Evolutionary conservation across 768 basidiomycete species (phyloP).

Genomic region (Asterophora lycoperdoides): DNA sequence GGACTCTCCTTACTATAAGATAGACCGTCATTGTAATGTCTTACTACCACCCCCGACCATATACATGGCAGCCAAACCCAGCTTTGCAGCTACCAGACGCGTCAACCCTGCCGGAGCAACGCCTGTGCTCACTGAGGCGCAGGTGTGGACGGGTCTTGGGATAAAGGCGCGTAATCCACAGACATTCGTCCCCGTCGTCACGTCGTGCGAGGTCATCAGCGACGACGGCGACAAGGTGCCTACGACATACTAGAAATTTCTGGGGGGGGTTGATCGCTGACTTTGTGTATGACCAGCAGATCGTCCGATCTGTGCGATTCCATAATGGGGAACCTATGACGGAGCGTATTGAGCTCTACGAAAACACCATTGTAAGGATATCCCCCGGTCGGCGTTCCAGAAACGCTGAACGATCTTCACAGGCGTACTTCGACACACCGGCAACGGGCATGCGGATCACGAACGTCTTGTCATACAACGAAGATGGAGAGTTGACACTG

Average conservation of each 20-base stretch:
- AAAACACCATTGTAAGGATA: slow-evolving; percentile 21
- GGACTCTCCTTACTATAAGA: neutral
- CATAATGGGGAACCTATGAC: slow-evolving; percentile 10
- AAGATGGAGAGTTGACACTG: slow-evolving; percentile 18
- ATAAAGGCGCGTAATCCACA: slow-evolving; percentile 24
- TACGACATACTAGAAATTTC: neutral
- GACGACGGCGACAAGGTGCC: slow-evolving; percentile 21
- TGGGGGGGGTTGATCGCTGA: neutral
- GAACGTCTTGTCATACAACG: slow-evolving; percentile 24
- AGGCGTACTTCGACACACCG: slow-evolving; percentile 25
- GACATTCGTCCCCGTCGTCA: slow-evolving; percentile 21
- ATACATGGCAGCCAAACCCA: slow-evolving; percentile 4
- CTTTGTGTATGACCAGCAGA: slow-evolving; percentile 2
- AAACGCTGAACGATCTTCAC: neutral
- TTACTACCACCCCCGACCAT: too few species aligned
- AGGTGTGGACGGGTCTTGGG: slow-evolving; percentile 26
- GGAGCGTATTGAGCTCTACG: slow-evolving; percentile 21
- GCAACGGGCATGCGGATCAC: slow-evolving; percentile 18
- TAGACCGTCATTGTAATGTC: neutral
- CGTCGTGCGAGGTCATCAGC: slow-evolving; percentile 17
- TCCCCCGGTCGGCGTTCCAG: neutral
- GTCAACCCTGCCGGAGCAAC: slow-evolving; percentile 22
- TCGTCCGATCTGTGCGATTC: slow-evolving; percentile 16
- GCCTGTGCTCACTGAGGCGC: slow-evolving; percentile 23
- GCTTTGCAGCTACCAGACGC: slow-evolving; percentile 23